Evolutionary conservation across 768 basidiomycete species (phyloP), one percentile per base, ranked within the genome.

Genomic region (Macrolepiota albuminosa): DNA sequence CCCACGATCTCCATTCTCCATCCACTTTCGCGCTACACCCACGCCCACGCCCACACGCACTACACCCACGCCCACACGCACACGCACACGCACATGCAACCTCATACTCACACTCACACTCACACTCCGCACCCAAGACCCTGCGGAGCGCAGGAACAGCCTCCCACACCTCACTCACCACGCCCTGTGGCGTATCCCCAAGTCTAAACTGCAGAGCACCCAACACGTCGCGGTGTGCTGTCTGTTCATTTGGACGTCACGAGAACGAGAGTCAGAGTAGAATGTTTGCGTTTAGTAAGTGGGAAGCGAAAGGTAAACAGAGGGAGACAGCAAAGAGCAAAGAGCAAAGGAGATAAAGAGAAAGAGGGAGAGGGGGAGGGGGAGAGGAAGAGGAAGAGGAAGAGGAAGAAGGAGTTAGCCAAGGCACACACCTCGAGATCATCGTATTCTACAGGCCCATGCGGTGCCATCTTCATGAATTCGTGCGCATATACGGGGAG

Each of bases 91-190:
- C n/a, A n/a, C n/a, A n/a, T n/a, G 16, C 45, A n/a, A 11, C 21
- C 21, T 24, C 21, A 21, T 0, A 21, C 21, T 21, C 21, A 21
- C 1, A 21, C 21, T 21, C 21, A 21, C 21, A 21, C 21, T 21
- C n/a, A 24, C 16, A 26, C 26, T 8, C 56, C 29, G 10, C 9
- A 1, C 49, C 10, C 6, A 58, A 67, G 8, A 81, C 72, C 26
- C 69, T 63, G 2, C 79, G 80, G 16, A 88, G 71, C 0, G 79
- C 77, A 0, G 86, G 81, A 6, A 84, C 72, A 7, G 83, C 82
- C 33, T 67, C 58, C 84, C 84, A 86, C 1, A 88, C 64, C 60
- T 88, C 85, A 56, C 84, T 80, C 60, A 88, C 63, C 26, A 86
- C 67, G 0, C 79, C 79, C 37, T 84, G 84, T 14, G 83, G 85